Percentiles rank a stretch among this genome's conserved stretches.
Conservation (phyloP, 768 basidiomycete genomes). For the Suillus lakei region DNA sequence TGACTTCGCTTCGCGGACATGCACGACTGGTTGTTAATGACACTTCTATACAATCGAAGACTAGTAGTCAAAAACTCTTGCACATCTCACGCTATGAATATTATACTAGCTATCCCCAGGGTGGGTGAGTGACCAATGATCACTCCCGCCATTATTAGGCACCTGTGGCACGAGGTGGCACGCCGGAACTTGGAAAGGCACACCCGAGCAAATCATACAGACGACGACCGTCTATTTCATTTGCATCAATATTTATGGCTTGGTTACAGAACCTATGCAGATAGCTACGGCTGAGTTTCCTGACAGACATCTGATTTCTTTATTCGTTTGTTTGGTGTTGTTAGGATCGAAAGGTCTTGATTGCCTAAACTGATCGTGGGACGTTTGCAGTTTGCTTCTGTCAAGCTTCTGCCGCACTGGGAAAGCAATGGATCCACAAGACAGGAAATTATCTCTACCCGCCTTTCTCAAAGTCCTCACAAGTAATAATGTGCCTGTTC, state of each 20-base stretch:
- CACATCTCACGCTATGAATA: too few relatives aligned
- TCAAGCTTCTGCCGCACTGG: too few relatives aligned
- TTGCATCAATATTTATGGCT: not conserved
- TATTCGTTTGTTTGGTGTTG: constrained; percentile 13
- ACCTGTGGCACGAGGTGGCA: not conserved
- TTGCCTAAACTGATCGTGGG: constrained; percentile 38
- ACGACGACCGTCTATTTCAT: not conserved
- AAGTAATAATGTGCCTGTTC: constrained; percentile 55
- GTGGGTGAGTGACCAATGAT: not conserved
- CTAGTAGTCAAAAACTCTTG: too few relatives aligned
- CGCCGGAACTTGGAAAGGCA: not conserved
- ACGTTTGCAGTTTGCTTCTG: too few relatives aligned
- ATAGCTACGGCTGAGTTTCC: not conserved
- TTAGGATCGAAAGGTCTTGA: constrained; percentile 37
- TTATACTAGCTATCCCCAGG: not conserved
- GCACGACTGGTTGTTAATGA: too few relatives aligned
- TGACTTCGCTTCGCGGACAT: not conserved
- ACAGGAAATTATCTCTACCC: constrained; percentile 61
- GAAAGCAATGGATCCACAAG: constrained; percentile 12
- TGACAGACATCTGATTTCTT: too few relatives aligned
- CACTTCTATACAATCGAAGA: too few relatives aligned
- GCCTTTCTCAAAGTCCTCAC: constrained; percentile 71
- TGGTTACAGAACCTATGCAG: not conserved
- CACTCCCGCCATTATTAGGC: not conserved
- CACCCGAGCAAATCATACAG: not conserved